Evolutionary conservation across 345 rosid genomes (phyloP).

Genomic region (Linum lewisii): DNA sequence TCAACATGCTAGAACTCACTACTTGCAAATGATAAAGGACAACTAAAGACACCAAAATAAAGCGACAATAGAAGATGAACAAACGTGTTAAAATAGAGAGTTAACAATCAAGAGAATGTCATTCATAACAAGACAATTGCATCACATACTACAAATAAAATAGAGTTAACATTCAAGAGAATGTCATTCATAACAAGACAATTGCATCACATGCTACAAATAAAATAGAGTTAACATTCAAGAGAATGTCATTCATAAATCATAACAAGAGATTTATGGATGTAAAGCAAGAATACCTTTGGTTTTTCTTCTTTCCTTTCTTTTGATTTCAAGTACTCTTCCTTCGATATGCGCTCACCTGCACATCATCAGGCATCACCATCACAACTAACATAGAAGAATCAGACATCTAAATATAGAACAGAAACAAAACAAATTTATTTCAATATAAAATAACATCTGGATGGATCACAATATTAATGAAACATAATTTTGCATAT

Average conservation of each 20-base stretch:
- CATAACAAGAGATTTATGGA: background rate
- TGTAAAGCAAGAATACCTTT: conserved; percentile 33
- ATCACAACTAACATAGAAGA: background rate
- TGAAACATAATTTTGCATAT: no score
- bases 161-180: background rate
- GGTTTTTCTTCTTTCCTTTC: conserved; percentile 59
- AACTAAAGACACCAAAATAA: background rate
- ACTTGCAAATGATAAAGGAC: background rate
- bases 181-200: background rate
- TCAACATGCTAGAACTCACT: background rate
- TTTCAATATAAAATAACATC: background rate
- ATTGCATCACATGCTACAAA: background rate
- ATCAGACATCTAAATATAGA: background rate
- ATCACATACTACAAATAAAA: background rate
- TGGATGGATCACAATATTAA: no score
- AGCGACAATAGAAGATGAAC: background rate
- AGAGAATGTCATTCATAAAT: background rate
- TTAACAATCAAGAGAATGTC: background rate
- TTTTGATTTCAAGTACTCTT: conserved; percentile 49
- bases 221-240: background rate
- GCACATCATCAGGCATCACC: conserved; percentile 8
- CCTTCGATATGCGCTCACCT: conserved; percentile 68
- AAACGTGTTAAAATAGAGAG: background rate
- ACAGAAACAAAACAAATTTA: background rate
- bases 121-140: background rate